Conservation (phyloP, 768 basidiomycete species). For the Erythrobasidium yunnanense region DNA sequence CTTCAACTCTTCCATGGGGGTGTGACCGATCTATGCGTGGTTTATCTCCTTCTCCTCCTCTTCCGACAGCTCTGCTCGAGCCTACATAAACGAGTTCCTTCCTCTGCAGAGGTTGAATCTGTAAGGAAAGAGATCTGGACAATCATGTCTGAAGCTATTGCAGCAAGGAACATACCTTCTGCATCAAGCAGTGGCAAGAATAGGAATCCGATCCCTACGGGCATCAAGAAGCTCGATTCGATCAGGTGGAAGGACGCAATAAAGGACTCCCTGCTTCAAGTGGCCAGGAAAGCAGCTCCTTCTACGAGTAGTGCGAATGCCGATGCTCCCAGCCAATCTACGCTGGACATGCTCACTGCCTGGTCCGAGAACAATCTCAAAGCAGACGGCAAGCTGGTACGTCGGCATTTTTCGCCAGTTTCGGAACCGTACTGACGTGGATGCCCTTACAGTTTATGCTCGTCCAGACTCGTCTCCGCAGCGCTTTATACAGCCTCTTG, state of each 20-base stretch:
- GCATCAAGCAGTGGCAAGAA: not conserved
- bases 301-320: conserved; percentile 46
- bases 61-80: conserved; percentile 60
- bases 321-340: conserved; percentile 5
- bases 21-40: conserved; percentile 58
- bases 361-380: conserved; percentile 32
- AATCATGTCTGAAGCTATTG: conserved; percentile 41
- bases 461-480: conserved; percentile 25
- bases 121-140: conserved; percentile 68
- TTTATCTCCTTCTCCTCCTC: conserved; percentile 71
- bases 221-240: conserved; percentile 28
- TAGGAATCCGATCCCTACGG: conserved; percentile 6
- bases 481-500: conserved; percentile 13
- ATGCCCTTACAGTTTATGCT: conserved; percentile 21
- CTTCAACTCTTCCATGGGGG: conserved; percentile 58
- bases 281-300: conserved; percentile 59
- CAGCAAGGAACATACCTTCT: conserved; percentile 26
- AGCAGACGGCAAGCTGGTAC: conserved; percentile 21
- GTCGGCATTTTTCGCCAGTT: not conserved
- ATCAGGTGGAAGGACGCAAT: conserved; percentile 50
- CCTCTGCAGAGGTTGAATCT: conserved; percentile 47
- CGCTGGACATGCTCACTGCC: conserved; percentile 19
- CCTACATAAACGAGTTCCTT: conserved; percentile 1
- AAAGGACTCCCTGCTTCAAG: conserved; percentile 61
- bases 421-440: not conserved